These are phyloP conservation scores for Globisporangium barbulae DNA, from an alignment of 352 stramenopile genomes.

Conservation along the genomic window DNA sequence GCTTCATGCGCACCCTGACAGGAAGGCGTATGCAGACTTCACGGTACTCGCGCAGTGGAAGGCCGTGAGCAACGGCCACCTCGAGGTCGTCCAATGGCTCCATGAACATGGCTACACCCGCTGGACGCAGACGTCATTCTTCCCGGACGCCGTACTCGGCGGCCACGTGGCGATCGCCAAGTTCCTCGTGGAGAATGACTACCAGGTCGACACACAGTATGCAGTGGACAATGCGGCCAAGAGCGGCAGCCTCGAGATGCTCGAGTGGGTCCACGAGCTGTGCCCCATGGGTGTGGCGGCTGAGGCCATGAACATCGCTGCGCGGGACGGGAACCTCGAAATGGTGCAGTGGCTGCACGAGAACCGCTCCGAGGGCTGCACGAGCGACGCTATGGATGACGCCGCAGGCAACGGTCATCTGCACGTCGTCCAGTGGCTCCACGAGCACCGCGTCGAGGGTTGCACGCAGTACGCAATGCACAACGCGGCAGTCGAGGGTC, in stretches of 20 bases:
- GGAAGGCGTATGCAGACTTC: constrained; percentile 1
- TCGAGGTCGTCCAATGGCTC: constrained; percentile 12
- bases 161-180: constrained; percentile 15
- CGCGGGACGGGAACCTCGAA: constrained; percentile 13
- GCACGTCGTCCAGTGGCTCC: constrained; percentile 24
- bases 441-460: constrained; percentile 20
- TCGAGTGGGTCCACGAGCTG: constrained; percentile 16
- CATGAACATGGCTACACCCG: constrained; percentile 9
- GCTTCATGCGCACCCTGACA: constrained; percentile 13
- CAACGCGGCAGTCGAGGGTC: constrained; percentile 20
- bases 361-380: constrained; percentile 22
- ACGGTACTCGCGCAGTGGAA: constrained; percentile 15
- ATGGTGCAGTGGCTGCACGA: constrained; percentile 21
- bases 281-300: constrained; percentile 13
- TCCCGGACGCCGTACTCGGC: constrained; percentile 9
- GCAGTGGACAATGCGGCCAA: constrained; percentile 13
- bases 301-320: constrained; percentile 19
- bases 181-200: constrained; percentile 15
- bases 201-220: constrained; percentile 12
- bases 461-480: constrained; percentile 28
- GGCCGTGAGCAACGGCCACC: constrained; percentile 12
- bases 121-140: constrained; percentile 11
- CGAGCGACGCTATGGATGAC: constrained; percentile 24
- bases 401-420: constrained; percentile 25
- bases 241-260: constrained; percentile 17